Evolutionary conservation across 1,284 basidiomycete species (phyloP).

Genomic region (Ganoderma leucocontextum): DNA sequence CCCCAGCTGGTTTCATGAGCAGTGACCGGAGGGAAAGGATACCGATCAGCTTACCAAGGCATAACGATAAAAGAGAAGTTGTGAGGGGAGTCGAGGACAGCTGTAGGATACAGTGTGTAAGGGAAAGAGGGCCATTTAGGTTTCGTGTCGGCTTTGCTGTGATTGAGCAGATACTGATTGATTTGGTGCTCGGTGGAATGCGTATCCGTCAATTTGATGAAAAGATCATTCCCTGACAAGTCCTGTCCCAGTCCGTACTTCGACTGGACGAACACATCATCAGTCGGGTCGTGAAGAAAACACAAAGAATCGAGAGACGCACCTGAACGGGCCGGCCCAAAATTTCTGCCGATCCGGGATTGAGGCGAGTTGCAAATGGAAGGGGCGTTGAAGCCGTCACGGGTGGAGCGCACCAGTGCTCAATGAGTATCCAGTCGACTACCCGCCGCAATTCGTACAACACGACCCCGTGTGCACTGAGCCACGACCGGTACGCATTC

Average conservation of each 20-base stretch:
- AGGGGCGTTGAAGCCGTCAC: too few relatives aligned
- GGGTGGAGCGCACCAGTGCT: too few relatives aligned
- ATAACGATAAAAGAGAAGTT: slow-evolving; percentile 13
- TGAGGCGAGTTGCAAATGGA: background rate
- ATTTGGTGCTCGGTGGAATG: background rate
- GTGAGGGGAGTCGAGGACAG: slow-evolving; percentile 7
- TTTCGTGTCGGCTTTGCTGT: background rate
- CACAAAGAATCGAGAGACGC: background rate
- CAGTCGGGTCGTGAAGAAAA: too few relatives aligned
- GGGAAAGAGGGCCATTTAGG: background rate
- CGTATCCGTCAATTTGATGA: background rate
- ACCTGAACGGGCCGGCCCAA: background rate
- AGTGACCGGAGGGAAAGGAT: background rate
- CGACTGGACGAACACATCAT: background rate
- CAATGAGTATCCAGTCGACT: too few relatives aligned
- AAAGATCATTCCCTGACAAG: background rate
- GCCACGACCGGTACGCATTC: too few relatives aligned
- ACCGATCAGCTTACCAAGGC: slow-evolving; percentile 2
- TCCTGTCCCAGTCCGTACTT: background rate
- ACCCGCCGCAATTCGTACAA: too few relatives aligned
- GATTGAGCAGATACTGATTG: background rate
- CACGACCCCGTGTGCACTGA: too few relatives aligned
- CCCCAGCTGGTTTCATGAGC: background rate
- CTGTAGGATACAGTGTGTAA: slow-evolving; percentile 4
- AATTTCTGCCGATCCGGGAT: background rate